These are phyloP conservation scores for Fomes fomentarius DNA, from an alignment of 1,284 basidiomycete species.

Conservation along the genomic window DNA sequence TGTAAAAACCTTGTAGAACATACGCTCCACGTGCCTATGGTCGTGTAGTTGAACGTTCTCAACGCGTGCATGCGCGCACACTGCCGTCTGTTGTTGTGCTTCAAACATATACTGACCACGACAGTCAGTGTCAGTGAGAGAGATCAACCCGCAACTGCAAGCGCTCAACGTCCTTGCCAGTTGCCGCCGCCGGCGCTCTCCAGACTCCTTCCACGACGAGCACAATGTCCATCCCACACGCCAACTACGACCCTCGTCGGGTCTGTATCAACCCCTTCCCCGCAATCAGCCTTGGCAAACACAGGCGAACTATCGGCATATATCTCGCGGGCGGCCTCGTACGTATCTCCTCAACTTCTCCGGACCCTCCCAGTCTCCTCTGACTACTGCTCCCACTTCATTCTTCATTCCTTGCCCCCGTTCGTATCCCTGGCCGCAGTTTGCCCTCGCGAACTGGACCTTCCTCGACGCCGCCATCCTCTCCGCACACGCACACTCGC, in stretches of 20 bases:
- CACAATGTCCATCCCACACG: constrained; percentile 67
- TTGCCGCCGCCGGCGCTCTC: too few species aligned
- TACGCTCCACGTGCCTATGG: too few species aligned
- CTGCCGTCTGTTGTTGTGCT: too few species aligned
- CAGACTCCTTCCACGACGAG: background rate
- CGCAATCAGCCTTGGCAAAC: constrained; percentile 60
- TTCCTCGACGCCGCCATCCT: constrained; percentile 93
- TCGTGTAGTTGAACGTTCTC: too few species aligned
- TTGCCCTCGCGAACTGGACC: constrained; percentile 94
- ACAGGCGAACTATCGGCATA: constrained; percentile 84
- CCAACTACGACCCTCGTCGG: constrained; percentile 87
- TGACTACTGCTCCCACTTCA: background rate
- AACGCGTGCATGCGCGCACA: too few species aligned
- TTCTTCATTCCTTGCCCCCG: background rate
- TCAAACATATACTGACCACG: too few species aligned
- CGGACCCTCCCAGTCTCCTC: background rate
- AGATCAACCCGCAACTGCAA: too few species aligned
- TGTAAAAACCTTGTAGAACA: too few species aligned
- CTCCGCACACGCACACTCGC: constrained; percentile 80
- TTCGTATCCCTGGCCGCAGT: constrained; percentile 51
- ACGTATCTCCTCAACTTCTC: constrained; percentile 39
- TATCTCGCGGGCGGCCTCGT: constrained; percentile 92
- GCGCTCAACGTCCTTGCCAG: too few species aligned
- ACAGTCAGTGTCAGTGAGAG: too few species aligned
- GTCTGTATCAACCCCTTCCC: constrained; percentile 82